Evolutionary conservation across 2,329 filamentous ascomycete species (phyloP), one percentile per base, ranked within the genome.

Genomic region (Colletotrichum sp.): DNA sequence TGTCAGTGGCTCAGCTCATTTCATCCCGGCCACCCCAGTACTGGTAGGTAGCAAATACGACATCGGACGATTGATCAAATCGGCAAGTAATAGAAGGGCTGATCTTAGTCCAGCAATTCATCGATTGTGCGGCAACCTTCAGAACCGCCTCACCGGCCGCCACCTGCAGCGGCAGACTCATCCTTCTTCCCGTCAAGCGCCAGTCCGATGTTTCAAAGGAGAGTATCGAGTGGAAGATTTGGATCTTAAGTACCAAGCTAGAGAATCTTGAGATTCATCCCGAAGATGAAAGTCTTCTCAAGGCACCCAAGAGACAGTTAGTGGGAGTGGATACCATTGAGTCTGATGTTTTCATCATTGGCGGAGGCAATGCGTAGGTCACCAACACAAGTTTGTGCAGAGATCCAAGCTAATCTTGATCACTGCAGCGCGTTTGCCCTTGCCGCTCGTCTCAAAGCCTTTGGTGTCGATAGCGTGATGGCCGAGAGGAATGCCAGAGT

Each of bases 371-470:
- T 22, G 78, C 80, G 80, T 82, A 73, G 80, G 82, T 61, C 28
- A n/a, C n/a, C 19, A 12, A 34, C 6, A 22, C 0, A n/a, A 13
- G 7, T 11, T 59, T 19, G 6, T 34, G 16, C 12, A 16, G 11
- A 34, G 7, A 61, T 12, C 28, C n/a, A n/a, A 4, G 59, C 59
- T 61, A 32, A 61, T 13, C 22, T 11, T 34, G 27, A 16, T 19
- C 4, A 34, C 11, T 34, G 11, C 30, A 61, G 52, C 83, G 83
- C 79, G 2, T 60, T 83, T 5, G 73, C 79, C 13, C 79, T 83
- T 5, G 82, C 84, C 2, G 84, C 85, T 0, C 82, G 85, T 7
- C 80, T 86, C 15, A 86, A 87, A 65, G 82, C 85, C 1, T 66
- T 86, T 1, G 82, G 82, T 0, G 80, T 86, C 0, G 82, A 83